Evolutionary conservation across 1,284 basidiomycete species (phyloP).

Genomic region (Pholiota adiposa): DNA sequence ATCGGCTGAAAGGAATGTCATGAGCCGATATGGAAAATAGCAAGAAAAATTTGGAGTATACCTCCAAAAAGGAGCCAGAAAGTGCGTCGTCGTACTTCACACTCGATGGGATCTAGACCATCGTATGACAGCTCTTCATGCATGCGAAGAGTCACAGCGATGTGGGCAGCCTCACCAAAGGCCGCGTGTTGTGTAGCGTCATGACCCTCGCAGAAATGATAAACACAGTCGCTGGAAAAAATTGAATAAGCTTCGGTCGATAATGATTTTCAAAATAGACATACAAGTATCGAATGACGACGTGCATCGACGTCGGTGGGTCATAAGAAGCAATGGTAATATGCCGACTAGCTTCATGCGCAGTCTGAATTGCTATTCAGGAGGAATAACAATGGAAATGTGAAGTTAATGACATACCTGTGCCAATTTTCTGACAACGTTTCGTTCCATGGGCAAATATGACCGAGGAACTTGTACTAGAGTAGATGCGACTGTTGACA

Average conservation of each 20-base stretch:
- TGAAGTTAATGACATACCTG: constrained; percentile 37
- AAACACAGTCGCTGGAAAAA: constrained; percentile 67
- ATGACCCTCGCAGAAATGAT: constrained; percentile 87
- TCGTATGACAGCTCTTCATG: constrained; percentile 84
- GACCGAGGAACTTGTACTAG: constrained; percentile 82
- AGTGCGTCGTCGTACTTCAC: constrained; percentile 77
- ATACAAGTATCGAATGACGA: constrained; percentile 83
- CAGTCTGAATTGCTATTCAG: constrained; percentile 49
- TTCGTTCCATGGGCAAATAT: constrained; percentile 80
- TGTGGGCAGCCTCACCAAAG: constrained; percentile 82
- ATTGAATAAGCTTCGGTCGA: constrained; percentile 1
- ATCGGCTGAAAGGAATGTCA: constrained; percentile 56
- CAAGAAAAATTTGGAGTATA: constrained; percentile 29
- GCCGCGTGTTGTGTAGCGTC: constrained; percentile 85
- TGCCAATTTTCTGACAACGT: constrained; percentile 77
- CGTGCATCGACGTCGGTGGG: constrained; percentile 80
- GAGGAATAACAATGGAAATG: constrained; percentile 4
- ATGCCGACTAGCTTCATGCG: constrained; percentile 80
- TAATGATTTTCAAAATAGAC: constrained; percentile 32
- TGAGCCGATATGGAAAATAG: constrained; percentile 6
- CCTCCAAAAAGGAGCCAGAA: constrained; percentile 89
- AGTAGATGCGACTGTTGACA: constrained; percentile 83
- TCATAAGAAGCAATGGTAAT: constrained; percentile 81
- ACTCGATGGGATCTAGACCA: constrained; percentile 82
- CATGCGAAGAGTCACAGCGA: constrained; percentile 79